Base-by-base conservation (phyloP, 306 rosid species). In the Luffa acutangula region DNA sequence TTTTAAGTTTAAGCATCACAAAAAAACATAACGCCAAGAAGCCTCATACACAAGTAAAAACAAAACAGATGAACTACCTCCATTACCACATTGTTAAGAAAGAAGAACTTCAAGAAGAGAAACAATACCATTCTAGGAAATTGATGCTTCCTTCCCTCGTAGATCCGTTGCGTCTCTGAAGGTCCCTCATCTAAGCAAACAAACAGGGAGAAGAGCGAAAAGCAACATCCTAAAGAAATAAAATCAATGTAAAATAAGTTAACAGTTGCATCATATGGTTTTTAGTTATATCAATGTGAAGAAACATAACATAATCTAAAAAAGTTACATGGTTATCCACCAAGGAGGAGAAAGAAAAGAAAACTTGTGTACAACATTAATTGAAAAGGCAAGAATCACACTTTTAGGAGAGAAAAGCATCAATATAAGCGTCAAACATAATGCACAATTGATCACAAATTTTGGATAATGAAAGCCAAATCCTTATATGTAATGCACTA, bases 41-140 rank as follows among this genome's bases (percentile, higher is more conserved):
- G 34, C 9, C 34, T 36, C 3, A 20, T 33, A 12, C 1, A 5
- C 42, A 36, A 14, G 45, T 64, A 33, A 64, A 64, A 64, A 34
- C 20, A 6, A 64, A 34, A 36, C 71, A 64, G 17, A 18, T 42
- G 21, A 71, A 45, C n/a, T 3, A 71, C 51, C 18, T 71, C 34
- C n/a, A 49, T 48, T 73, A 8, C 37, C 14, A 25, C 15, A 48
- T 48, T 25, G 59, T 49, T 6, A 34, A 65, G 72, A 65, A 3
- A 21, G 60, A 76, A 43, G 39, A 36, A 21, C 62, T 62, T 6
- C 14, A 46, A 34, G 39, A 80, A 58, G 76, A 56, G 71, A 77
- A 45, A 82, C 80, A 43, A 14, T 86, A 95, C 98, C 97, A 88
- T 89, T 78, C 88, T 93, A 72, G 97, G 96, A 86, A 92, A 95